Percentiles rank a stretch among this genome's conserved stretches.
These are phyloP conservation scores for Westerdykella ornata DNA, from an alignment of 2,329 filamentous ascomycete genomes.

Conservation along the genomic window DNA sequence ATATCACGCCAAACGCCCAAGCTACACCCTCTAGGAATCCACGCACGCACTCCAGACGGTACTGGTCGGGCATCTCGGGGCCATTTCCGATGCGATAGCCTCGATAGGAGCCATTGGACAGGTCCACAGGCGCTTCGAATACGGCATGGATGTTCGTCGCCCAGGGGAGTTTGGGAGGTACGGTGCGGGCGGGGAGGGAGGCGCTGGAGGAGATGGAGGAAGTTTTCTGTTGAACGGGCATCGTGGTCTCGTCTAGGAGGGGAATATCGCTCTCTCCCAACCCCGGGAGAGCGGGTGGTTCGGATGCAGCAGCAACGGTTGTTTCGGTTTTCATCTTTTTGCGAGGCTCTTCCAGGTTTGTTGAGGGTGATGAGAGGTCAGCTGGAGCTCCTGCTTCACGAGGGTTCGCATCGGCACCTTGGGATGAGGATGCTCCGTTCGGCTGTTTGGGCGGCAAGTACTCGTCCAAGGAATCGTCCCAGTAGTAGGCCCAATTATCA, in stretches of 20 bases:
- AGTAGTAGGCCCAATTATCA: conserved; percentile 55
- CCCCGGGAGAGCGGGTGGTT: conserved; percentile 7
- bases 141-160: conserved; percentile 14
- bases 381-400: conserved; percentile 9
- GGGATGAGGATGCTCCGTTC: too few relatives aligned
- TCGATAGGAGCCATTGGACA: conserved; percentile 44
- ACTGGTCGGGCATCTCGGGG: conserved; percentile 52
- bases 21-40: conserved; percentile 52
- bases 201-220: conserved; percentile 16
- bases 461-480: conserved; percentile 54
- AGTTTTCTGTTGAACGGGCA: conserved; percentile 2
- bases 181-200: conserved; percentile 22
- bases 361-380: conserved; percentile 8
- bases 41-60: conserved; percentile 51
- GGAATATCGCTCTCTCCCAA: too few relatives aligned
- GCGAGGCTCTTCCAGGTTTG: conserved; percentile 22
- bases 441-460: conserved; percentile 39
- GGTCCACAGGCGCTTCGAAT: conserved; percentile 18
- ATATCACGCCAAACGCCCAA: conserved; percentile 53
- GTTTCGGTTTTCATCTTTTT: conserved; percentile 37
- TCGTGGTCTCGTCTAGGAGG: background rate
- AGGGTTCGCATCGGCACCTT: background rate
- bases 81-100: conserved; percentile 54
- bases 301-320: conserved; percentile 1
- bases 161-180: conserved; percentile 25